Evolutionary conservation across 108 stramenopile species (phyloP).

Genomic region (Skeletonema tropicum): DNA sequence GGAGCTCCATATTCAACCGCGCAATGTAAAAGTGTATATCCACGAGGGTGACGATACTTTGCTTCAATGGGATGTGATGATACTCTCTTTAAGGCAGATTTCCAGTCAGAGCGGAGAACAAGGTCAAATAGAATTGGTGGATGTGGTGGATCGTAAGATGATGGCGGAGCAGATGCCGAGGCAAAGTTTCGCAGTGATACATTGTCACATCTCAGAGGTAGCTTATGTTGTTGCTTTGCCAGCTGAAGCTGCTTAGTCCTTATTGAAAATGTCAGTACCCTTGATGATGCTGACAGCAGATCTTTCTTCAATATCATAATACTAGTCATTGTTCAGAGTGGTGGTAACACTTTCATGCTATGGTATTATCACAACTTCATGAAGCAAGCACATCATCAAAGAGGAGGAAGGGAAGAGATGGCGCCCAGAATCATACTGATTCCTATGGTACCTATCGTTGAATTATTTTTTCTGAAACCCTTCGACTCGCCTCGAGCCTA

Average conservation of each 20-base stretch:
- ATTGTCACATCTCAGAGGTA: not conserved
- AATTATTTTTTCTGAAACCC: too few relatives aligned
- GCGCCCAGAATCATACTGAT: not conserved
- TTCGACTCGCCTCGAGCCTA: too few relatives aligned
- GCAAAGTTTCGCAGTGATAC: not conserved
- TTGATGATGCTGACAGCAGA: not conserved
- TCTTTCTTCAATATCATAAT: not conserved
- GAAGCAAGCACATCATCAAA: too few relatives aligned
- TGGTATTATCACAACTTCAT: too few relatives aligned
- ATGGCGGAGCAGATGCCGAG: not conserved
- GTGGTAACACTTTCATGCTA: too few relatives aligned
- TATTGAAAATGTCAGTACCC: not conserved
- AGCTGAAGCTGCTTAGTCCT: not conserved
- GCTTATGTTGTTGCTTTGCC: not conserved
- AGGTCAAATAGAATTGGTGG: conserved; percentile 39
- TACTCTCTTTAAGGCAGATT: conserved; percentile 15
- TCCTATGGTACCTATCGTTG: not conserved
- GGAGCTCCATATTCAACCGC: conserved; percentile 26
- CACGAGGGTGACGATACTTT: conserved; percentile 21
- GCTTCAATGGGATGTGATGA: conserved; percentile 23
- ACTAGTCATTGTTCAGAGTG: not conserved
- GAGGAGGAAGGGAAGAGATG: too few relatives aligned
- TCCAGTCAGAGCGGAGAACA: conserved; percentile 17
- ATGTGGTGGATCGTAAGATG: not conserved
- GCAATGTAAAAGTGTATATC: conserved; percentile 26